phyloP scores from a whole-genome alignment of 2,329 filamentous ascomycete genomes.

The Trichoderma afroharzianum region DNA sequence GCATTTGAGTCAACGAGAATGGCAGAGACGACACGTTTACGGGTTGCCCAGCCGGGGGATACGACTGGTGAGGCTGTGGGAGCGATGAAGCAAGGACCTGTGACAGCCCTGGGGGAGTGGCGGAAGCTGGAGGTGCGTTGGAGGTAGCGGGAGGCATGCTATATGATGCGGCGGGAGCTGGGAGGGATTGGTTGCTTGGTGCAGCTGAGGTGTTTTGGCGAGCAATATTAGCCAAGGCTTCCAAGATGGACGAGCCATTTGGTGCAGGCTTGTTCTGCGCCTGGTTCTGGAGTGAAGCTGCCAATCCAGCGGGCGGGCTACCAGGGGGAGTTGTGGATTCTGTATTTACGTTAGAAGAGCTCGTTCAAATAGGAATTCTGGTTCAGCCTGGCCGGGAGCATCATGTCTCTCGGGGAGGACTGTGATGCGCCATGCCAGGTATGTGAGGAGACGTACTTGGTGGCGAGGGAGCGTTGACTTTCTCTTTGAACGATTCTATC shows the following conservation, averaged over 20 bases:
- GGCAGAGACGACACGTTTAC: constrained; percentile 56
- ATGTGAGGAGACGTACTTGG: constrained; percentile 57
- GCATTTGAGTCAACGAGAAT: constrained; percentile 36
- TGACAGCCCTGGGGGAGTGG: constrained; percentile 24
- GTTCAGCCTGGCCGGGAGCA: background rate
- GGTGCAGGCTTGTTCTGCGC: constrained; percentile 39
- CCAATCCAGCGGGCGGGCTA: constrained; percentile 50
- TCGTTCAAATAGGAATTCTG: background rate
- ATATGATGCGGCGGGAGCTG: constrained; percentile 44
- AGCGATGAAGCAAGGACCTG: constrained; percentile 31
- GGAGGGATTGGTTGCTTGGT: constrained; percentile 37
- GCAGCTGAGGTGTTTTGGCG: constrained; percentile 62
- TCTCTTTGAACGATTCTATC: constrained; percentile 79
- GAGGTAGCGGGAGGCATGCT: constrained; percentile 29
- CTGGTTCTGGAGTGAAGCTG: constrained; percentile 37
- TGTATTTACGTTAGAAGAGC: constrained; percentile 44
- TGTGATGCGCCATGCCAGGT: background rate
- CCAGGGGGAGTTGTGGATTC: constrained; percentile 71
- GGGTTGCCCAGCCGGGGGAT: constrained; percentile 49
- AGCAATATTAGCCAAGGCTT: constrained; percentile 75
- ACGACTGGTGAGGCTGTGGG: constrained; percentile 31
- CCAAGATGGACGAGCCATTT: constrained; percentile 62
- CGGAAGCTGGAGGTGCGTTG: background rate
- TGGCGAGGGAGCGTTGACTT: constrained; percentile 59
- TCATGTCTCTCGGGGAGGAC: background rate